phyloP scores from a whole-genome alignment of 2,329 filamentous ascomycete genomes.

The Saccharata proteae region DNA sequence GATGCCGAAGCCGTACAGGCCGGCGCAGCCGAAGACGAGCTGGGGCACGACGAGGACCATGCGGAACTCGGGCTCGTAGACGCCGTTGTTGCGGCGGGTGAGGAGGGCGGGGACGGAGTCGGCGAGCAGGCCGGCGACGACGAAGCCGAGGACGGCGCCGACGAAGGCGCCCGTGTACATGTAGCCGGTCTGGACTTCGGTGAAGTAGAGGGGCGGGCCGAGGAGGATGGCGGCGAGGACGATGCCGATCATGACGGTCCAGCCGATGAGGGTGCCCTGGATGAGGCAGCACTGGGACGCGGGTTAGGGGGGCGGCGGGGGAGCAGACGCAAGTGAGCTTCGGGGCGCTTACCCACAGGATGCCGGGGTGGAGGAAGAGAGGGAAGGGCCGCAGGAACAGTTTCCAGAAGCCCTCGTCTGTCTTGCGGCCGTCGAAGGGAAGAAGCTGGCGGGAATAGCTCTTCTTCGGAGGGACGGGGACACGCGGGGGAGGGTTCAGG shows the following conservation, averaged over 20 bases:
- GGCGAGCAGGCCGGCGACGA: conserved; percentile 59
- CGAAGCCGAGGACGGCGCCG: conserved; percentile 66
- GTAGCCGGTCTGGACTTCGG: conserved; percentile 71
- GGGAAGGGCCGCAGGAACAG: conserved; percentile 63
- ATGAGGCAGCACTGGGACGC: conserved; percentile 48
- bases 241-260: conserved; percentile 87
- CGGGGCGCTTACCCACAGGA: conserved; percentile 52
- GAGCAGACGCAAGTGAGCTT: background rate
- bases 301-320: background rate
- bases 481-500: too few species aligned
- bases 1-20: conserved; percentile 74
- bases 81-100: conserved; percentile 62
- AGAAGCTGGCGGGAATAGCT: conserved; percentile 49
- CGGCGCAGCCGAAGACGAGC: conserved; percentile 62
- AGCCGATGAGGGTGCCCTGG: conserved; percentile 84
- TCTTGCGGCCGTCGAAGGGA: conserved; percentile 72
- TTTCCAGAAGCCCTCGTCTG: conserved; percentile 58
- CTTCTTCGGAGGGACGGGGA: conserved; percentile 38
- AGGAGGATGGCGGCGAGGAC: conserved; percentile 74
- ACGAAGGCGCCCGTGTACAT: conserved; percentile 78
- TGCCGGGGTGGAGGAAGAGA: conserved; percentile 71
- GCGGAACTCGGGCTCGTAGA: conserved; percentile 87
- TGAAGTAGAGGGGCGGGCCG: conserved; percentile 68
- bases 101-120: conserved; percentile 61
- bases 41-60: conserved; percentile 74